These are phyloP conservation scores for Pyrenochaeta sp. DNA, from an alignment of 2,329 filamentous ascomycete species.

Conservation along the genomic window DNA sequence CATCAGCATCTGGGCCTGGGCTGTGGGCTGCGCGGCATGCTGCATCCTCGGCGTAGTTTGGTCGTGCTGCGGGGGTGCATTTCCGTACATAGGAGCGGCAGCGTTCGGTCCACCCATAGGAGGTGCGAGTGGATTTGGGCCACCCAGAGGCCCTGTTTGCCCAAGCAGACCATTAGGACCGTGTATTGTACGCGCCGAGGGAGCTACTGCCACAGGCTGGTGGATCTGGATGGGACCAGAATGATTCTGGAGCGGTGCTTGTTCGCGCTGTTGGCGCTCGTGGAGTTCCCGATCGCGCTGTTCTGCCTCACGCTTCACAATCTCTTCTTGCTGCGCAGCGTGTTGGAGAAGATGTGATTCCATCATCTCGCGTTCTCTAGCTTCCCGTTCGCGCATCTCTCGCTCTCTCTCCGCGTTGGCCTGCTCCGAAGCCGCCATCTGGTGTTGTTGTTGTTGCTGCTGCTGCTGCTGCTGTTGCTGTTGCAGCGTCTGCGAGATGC, in stretches of 20 bases:
- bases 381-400: constrained; percentile 55
- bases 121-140: constrained; percentile 57
- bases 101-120: constrained; percentile 68
- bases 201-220: constrained; percentile 84
- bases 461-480: constrained; percentile 9
- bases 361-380: constrained; percentile 62
- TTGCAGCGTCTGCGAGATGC: constrained; percentile 54
- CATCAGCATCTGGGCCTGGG: constrained; percentile 62
- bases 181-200: constrained; percentile 80
- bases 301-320: constrained; percentile 53
- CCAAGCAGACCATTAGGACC: constrained; percentile 86
- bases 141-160: constrained; percentile 62
- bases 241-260: constrained; percentile 83
- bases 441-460: no score
- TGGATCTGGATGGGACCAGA: constrained; percentile 90
- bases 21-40: constrained; percentile 64
- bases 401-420: constrained; percentile 54
- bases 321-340: constrained; percentile 63
- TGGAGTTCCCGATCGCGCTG: constrained; percentile 67
- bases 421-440: constrained; percentile 47
- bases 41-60: constrained; percentile 67
- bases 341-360: constrained; percentile 55
- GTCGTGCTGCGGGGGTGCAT: constrained; percentile 69
- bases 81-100: constrained; percentile 73
- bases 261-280: constrained; percentile 67